Evolutionary conservation across 805 yeast species (phyloP), one percentile per base, ranked within the genome.

Genomic region (Nakazawaea sp.): DNA sequence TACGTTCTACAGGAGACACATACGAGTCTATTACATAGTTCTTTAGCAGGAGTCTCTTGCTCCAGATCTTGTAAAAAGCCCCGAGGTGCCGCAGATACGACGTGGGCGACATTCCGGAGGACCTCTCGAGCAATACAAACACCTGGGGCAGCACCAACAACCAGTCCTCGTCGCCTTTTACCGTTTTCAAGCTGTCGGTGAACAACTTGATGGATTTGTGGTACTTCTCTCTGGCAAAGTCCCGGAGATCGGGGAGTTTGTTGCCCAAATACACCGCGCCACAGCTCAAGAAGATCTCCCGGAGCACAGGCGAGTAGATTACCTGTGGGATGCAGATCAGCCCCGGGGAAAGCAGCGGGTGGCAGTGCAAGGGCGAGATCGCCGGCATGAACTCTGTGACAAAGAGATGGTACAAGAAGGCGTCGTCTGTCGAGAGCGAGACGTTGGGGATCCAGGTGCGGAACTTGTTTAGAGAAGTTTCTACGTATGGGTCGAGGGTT

Each of bases 311-410:
- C 31, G 61, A 62, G 12, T 42, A 42, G 3, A 52, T 36, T 9
- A 62, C 58, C 6, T 57, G 56, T 1, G 69, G 68, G 1, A 67
- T 49, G 41, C 66, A 66, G 1, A 66, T 60, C 0, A 65, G 61
- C 1, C 56, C 58, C 1, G 71, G 66, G 7, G 66, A 65, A 5
- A 67, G 45, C 16, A 53, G 48, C 2, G 62, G 59, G 40, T 64
- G 70, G 8, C 37, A 7, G 17, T 33, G 41, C 16, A 33, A 26
- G 5, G 41, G 41, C 3, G 41, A 38, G 23, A 40, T 28, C 15
- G 30, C 26, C 4, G 41, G 43, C 32, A 40, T 35, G 28, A 36
- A 40, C 24, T 29, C 29, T 5, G 38, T 35, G 26, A 40, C 37
- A 30, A 36, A 40, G n/a, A 33, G 12, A 29, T 40, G 43, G 32